A percentile compares a stretch with the other conserved stretches of the same genome.
Conservation (phyloP, 495 filamentous ascomycete species). For the Emericellopsis terricola region DNA sequence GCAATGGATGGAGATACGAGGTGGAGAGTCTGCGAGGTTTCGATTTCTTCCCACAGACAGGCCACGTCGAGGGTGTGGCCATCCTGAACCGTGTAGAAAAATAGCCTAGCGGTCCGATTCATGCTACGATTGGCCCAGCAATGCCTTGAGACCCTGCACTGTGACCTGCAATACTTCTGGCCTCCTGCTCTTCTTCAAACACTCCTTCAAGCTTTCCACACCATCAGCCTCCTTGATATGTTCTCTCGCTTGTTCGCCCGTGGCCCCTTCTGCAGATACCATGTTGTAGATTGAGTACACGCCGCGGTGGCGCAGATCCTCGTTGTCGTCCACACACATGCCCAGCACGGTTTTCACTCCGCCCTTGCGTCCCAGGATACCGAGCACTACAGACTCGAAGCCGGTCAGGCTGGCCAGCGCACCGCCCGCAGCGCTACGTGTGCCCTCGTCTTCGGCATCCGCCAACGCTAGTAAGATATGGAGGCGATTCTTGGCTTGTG, state of each 20-base stretch:
- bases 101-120: not conserved
- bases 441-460: conserved; percentile 64
- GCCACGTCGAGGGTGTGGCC: conserved; percentile 90
- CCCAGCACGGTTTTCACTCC: conserved; percentile 53
- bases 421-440: conserved; percentile 70
- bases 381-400: conserved; percentile 52
- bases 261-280: conserved; percentile 28
- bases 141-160: conserved; percentile 40
- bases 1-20: conserved; percentile 39
- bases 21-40: conserved; percentile 88
- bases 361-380: conserved; percentile 45
- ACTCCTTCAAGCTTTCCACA: conserved; percentile 40
- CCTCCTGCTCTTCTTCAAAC: conserved; percentile 43
- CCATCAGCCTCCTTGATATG: conserved; percentile 29
- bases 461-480: conserved; percentile 74
- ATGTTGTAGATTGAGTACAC: conserved; percentile 57
- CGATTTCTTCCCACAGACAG: conserved; percentile 96
- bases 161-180: conserved; percentile 45
- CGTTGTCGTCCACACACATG: conserved; percentile 57
- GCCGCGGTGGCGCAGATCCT: conserved; percentile 60
- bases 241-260: conserved; percentile 28
- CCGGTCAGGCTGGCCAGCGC: conserved; percentile 70
- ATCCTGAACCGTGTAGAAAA: conserved; percentile 42
- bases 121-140: conserved; percentile 24
- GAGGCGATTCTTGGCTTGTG: conserved; percentile 49